Evolutionary conservation across 352 stramenopile genomes (phyloP), one percentile per base, ranked within the genome.

Genomic region (Globisporangium paroecandrum): DNA sequence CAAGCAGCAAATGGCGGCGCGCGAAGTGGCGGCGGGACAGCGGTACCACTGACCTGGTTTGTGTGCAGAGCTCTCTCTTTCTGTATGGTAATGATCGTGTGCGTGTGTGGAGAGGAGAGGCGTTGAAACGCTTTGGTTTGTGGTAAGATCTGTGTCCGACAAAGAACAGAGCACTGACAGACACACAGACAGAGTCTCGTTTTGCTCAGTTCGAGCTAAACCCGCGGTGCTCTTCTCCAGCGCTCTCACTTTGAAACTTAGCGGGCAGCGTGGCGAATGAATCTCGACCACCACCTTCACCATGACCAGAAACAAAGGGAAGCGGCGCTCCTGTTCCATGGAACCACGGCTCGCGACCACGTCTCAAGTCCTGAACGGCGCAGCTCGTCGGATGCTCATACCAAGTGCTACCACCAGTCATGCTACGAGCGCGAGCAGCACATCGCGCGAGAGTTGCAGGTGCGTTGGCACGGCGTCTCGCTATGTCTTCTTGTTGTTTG

Each of bases 381-480:
- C n/a, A 58, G 9, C 6, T 65, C 64, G 6, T 53, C 29, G 1
- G 32, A 65, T 2, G 27, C 32, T 20, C 18, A 41, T 10, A 0
- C 20, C 27, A 72, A 74, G 62, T 70, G 69, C 51, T 72, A 54
- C 22, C 68, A 67, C 2, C 65, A 77, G 46, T 59, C 60, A 1
- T 80, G 76, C 49, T 77, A 77, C 38, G 53, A 77, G 41, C 74
- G 64, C 9, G 71, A 78, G 58, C 68, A 75, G 24, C 71, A 73
- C 20, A 70, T 64, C 7, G 29, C 55, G 4, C 56, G 68, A 22
- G 72, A 88, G 55, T 46, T 85, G 3, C 74, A 84, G 62, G 78
- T 83, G 32, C 9, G 20, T 22, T 9, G 27, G 43, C 3, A 49
- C n/a, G 32, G 6, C 4, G 9, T 62, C 8, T 10, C 20, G 13